Base-by-base conservation (phyloP, 257 asterid species). In the Solanum dulcamara region DNA sequence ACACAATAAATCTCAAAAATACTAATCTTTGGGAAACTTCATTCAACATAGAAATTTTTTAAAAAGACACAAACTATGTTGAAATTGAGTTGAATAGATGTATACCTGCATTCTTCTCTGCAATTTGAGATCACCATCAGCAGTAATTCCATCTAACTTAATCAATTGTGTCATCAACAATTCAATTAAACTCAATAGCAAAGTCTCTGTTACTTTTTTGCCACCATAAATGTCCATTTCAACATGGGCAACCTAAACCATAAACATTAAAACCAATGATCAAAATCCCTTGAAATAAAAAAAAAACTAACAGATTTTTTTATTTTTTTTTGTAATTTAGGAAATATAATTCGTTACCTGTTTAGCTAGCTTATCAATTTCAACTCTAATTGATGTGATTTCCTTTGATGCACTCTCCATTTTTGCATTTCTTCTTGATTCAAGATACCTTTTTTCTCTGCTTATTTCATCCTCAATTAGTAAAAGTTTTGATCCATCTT, bases 41-140 rank as follows among this genome's bases (percentile, higher is more conserved):
- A 72, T 37, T 22, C 13, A 42, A n/a, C n/a, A 14, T 18, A 42
- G 14, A n/a, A 6, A 11, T 12, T 13, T 13, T 26, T 13, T 42
- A 74, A 6, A 42, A 12, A 18, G 28, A 68, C 48, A 68, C 17
- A 68, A 68, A 68, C 7, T 24, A 60, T n/a, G 67, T 59, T 22
- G n/a, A 37, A 37, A 64, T 28, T 20, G 80, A 70, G 30, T 35
- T 70, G 57, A 46, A 77, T 28, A 3, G 3, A 77, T 46, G 62
- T 15, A 10, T 88, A 96, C 99, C 98, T 94, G 98, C 96, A 92
- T 91, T 88, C 98, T 94, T 88, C 99, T 93, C 67, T 95, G 97
- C 44, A 90, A 50, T 83, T 96, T 96, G 12, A 92, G 92, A 88
- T 96, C 98, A 90, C 99, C 99, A 89, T 93, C 97, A 86, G 98